phyloP scores from a whole-genome alignment of 2,329 filamentous ascomycete genomes.

The Aureobasidium sp. region DNA sequence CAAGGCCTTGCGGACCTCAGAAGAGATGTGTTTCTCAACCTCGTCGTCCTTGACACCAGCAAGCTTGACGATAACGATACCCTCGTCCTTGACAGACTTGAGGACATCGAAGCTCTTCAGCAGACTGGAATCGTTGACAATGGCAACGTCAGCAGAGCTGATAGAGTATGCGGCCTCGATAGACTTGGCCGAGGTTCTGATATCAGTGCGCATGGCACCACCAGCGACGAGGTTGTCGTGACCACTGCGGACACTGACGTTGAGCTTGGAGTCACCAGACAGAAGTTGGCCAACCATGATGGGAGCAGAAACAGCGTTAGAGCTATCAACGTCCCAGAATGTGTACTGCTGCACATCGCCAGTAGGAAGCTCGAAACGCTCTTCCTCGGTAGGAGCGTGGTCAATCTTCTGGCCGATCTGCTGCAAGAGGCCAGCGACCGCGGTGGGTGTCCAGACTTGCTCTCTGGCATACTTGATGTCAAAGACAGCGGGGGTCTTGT shows the following conservation, averaged over 20 bases:
- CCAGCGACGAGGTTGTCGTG: conserved; percentile 61
- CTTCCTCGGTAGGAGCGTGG: conserved; percentile 28
- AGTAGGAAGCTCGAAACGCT: conserved; percentile 33
- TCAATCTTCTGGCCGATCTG: conserved; percentile 34
- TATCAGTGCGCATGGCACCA: conserved; percentile 73
- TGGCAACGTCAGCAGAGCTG: conserved; percentile 66
- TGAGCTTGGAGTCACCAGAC: conserved; percentile 51
- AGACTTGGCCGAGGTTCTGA: conserved; percentile 72
- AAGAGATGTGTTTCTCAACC: conserved; percentile 74
- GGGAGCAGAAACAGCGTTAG: conserved; percentile 56
- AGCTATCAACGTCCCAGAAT: conserved; percentile 86
- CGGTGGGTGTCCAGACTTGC: conserved; percentile 53
- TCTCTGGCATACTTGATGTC: conserved; percentile 87
- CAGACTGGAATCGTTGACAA: conserved; percentile 71
- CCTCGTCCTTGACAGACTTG: conserved; percentile 58
- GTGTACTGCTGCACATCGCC: conserved; percentile 66
- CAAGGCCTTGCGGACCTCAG: conserved; percentile 60
- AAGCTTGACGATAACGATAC: conserved; percentile 66
- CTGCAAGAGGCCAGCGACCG: conserved; percentile 40
- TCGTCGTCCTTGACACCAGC: conserved; percentile 79
- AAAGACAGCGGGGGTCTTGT: conserved; percentile 54
- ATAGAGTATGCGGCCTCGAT: conserved; percentile 79
- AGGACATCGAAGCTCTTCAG: conserved; percentile 69
- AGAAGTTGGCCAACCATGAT: conserved; percentile 51
- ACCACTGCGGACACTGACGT: conserved; percentile 49